Base-by-base conservation (phyloP, 805 yeast genomes). In the Lipomyces sp. region DNA sequence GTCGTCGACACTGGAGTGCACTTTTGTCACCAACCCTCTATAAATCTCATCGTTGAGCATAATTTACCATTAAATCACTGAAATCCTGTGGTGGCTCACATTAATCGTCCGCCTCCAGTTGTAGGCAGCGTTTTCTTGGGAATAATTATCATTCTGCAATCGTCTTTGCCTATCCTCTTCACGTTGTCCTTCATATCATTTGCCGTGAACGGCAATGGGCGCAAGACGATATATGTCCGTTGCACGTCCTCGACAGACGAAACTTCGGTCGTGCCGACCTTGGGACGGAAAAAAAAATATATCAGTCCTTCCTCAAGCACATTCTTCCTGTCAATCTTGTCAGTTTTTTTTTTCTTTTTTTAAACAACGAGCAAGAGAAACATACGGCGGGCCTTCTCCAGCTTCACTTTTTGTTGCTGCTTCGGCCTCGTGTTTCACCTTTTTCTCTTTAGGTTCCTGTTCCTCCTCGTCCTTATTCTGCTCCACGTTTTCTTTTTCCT, bases 271-370 rank as follows among this genome's bases (percentile, higher is more conserved):
- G 13, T 2, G 4, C 53, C 62, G 15, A 59, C 62, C n/a, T 59
- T 59, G 15, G 62, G 62, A 15, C 62, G 39, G 62, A 59, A 59
- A 30, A 45, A 59, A 42, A 59, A 59, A 37, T 59, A 59, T 11
- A 59, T 29, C 8, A 48, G n/a, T 8, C 62, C 62, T 59, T 59
- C 62, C 42, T 59, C 62, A 24, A 59, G 34, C 13, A 55, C 34
- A 3, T 29, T 24, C 30, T 55, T 55, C 32, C 48, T 35, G 32
- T 55, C 53, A 15, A 33, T 15, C n/a, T 53, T 53, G 7, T 53
- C 8, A 53, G 56, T 32, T 53, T 18, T 13, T 10, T 5, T 1
- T 30, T 29, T n/a, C 10, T 4, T 32, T 4, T 8, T 29, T 24
- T 1, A 24, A 24, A 24, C 1, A 24, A 51, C 30, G 8, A 24